phyloP scores from a whole-genome alignment of 345 rosid species.

The Aquilaria malaccensis region DNA sequence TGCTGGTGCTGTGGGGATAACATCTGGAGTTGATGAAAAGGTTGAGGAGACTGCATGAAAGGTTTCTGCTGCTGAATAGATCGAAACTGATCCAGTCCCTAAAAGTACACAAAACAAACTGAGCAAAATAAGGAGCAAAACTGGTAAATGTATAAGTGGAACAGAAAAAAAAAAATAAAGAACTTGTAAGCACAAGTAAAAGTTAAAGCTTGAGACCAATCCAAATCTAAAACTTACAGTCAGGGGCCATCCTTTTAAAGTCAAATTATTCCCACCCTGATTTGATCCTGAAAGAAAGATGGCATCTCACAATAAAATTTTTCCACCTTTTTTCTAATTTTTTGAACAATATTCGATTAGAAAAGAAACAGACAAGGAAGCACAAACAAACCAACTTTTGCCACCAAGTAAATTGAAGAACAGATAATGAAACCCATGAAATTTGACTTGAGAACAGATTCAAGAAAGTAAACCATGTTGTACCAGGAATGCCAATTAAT shows the following conservation, averaged over 20 bases:
- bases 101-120: slow-evolving; percentile 12
- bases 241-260: slow-evolving; percentile 96
- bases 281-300: slow-evolving; percentile 61
- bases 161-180: not conserved
- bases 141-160: not conserved
- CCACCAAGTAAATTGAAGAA: not conserved
- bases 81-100: slow-evolving; percentile 75
- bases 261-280: slow-evolving; percentile 81
- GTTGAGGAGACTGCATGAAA: slow-evolving; percentile 81
- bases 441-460: too few relatives aligned
- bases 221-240: slow-evolving; percentile 42
- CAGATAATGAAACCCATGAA: not conserved
- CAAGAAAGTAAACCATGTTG: too few relatives aligned
- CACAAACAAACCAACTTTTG: too few relatives aligned
- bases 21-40: slow-evolving; percentile 90
- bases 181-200: not conserved
- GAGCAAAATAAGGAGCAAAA: not conserved
- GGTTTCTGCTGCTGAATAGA: slow-evolving; percentile 83
- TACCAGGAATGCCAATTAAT: slow-evolving; percentile 90
- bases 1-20: slow-evolving; percentile 90
- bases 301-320: not conserved
- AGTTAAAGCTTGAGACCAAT: slow-evolving; percentile 2
- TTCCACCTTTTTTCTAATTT: not conserved
- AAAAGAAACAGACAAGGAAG: too few relatives aligned
- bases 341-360: too few relatives aligned